Conservation (phyloP, 352 stramenopile species). For the Phytophthora kernoviae region DNA sequence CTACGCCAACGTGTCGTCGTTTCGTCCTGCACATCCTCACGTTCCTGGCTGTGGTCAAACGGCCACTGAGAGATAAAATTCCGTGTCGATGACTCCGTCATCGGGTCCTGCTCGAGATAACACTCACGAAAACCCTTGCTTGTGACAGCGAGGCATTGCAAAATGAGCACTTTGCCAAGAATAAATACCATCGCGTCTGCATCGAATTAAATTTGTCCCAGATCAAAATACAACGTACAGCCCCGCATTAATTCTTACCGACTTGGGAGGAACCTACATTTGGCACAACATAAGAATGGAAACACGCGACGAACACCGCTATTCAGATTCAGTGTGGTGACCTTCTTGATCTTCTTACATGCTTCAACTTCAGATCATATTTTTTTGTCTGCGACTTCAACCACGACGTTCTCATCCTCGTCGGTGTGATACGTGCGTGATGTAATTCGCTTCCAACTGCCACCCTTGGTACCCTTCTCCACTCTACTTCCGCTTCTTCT, state of each 20-base stretch:
- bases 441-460: conserved; percentile 10
- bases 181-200: conserved; percentile 13
- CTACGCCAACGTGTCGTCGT: conserved; percentile 20
- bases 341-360: conserved; percentile 31
- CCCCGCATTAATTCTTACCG: conserved; percentile 3
- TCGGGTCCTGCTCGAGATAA: conserved; percentile 6
- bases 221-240: conserved; percentile 10
- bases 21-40: neutral
- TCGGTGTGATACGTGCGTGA: conserved; percentile 26
- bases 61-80: conserved; percentile 42
- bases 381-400: conserved; percentile 8
- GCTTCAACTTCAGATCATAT: conserved; percentile 13
- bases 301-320: neutral
- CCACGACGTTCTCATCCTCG: conserved; percentile 3
- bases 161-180: conserved; percentile 5
- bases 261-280: too few species aligned
- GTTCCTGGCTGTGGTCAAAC: conserved; percentile 13
- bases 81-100: conserved; percentile 25
- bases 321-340: conserved; percentile 10
- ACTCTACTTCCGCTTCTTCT: conserved; percentile 55
- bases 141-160: neutral
- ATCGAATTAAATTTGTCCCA: conserved; percentile 15
- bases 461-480: neutral
- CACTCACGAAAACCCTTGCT: neutral
- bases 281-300: neutral